phyloP scores from a whole-genome alignment of 2,329 filamentous ascomycete genomes.

The Rugonectria rugulosa region DNA sequence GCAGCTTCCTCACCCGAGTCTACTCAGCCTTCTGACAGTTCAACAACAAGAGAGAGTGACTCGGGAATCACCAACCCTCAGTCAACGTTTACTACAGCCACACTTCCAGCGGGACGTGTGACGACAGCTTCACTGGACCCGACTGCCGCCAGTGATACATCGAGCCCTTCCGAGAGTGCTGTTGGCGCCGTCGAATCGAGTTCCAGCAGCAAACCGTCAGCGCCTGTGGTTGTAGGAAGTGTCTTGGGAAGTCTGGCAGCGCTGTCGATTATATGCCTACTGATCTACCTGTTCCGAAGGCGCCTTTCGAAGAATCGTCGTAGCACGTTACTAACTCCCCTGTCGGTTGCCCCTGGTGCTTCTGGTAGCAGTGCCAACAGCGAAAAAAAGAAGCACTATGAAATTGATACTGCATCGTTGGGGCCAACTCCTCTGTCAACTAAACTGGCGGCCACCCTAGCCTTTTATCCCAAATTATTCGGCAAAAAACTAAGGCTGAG shows the following conservation, averaged over 20 bases:
- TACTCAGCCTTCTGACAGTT: constrained; percentile 26
- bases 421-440: constrained; percentile 55
- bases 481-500: constrained; percentile 31
- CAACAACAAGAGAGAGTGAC: constrained; percentile 19
- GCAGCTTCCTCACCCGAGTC: constrained; percentile 24
- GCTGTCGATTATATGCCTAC: constrained; percentile 52
- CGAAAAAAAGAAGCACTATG: constrained; percentile 26
- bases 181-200: constrained; percentile 19
- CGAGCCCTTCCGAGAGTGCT: constrained; percentile 26
- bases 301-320: constrained; percentile 49
- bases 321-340: constrained; percentile 58
- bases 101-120: constrained; percentile 26
- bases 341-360: constrained; percentile 45
- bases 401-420: constrained; percentile 54
- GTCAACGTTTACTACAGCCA: constrained; percentile 30
- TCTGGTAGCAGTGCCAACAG: constrained; percentile 1
- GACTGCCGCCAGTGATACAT: constrained; percentile 31
- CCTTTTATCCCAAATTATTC: constrained; percentile 40
- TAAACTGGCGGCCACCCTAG: constrained; percentile 40
- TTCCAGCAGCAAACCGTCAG: constrained; percentile 26
- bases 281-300: constrained; percentile 60
- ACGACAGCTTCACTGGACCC: constrained; percentile 32
- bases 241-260: constrained; percentile 57
- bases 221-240: constrained; percentile 56
- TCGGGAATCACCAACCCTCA: constrained; percentile 24